Evolutionary conservation across 345 rosid species (phyloP).

Genomic region (Acer negundo): DNA sequence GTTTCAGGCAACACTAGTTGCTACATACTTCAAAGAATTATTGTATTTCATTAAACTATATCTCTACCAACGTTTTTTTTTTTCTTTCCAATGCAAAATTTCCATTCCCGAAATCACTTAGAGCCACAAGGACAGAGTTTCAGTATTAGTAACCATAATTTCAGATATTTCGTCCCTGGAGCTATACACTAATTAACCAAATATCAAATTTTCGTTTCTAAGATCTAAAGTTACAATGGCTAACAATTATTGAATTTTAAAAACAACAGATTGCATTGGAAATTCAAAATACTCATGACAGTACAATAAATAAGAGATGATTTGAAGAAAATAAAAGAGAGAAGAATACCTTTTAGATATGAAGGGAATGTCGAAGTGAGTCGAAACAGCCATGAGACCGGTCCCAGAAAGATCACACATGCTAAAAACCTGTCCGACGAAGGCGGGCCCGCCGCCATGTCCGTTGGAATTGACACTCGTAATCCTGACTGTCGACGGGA

Average conservation of each 20-base stretch:
- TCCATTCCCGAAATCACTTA: not conserved
- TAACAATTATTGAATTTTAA: not conserved
- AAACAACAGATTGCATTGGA: not conserved
- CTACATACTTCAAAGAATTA: not conserved
- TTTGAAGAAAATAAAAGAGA: not conserved
- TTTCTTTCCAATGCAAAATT: not conserved
- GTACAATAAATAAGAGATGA: not conserved
- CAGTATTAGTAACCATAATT: too few species aligned
- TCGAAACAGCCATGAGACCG: constrained; percentile 94
- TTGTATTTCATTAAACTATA: not conserved
- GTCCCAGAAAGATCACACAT: constrained; percentile 98
- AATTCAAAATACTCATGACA: not conserved
- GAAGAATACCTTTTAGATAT: constrained; percentile 65
- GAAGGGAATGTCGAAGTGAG: constrained; percentile 89
- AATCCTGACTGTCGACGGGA: constrained; percentile 81
- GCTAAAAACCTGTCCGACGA: constrained; percentile 94
- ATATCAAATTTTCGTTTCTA: not conserved
- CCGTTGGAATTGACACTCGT: constrained; percentile 66
- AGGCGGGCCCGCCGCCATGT: constrained; percentile 87
- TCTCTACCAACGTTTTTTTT: not conserved
- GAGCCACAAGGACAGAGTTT: not conserved
- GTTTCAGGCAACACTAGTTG: not conserved
- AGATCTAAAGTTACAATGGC: not conserved
- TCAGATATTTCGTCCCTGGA: too few species aligned
- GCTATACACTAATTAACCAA: not conserved